These are phyloP conservation scores for Trypanosoma melophagium DNA, from an alignment of 208 protist genomes.

Conservation along the genomic window DNA sequence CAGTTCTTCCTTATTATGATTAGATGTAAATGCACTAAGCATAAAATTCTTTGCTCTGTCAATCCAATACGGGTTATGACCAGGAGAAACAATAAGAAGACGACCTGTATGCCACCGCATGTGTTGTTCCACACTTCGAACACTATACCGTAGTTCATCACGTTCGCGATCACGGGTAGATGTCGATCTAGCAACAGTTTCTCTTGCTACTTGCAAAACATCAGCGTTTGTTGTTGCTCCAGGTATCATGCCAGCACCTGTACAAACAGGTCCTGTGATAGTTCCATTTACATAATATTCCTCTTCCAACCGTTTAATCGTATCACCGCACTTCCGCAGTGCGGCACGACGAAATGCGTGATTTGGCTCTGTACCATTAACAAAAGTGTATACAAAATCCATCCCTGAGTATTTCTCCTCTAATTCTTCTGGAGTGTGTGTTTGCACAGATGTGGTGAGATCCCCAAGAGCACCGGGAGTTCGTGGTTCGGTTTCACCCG, in stretches of 20 bases:
- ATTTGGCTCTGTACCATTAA: conserved; percentile 91
- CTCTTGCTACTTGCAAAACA: not conserved
- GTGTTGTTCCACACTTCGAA: conserved; percentile 92
- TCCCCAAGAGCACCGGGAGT: conserved; percentile 34
- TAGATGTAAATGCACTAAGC: conserved; percentile 28
- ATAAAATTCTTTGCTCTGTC: conserved; percentile 69
- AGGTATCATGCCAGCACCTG: not conserved
- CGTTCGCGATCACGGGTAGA: conserved; percentile 74
- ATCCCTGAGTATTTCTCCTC: conserved; percentile 40
- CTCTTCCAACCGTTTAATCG: conserved; percentile 8
- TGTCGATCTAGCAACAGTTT: not conserved
- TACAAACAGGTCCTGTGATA: not conserved
- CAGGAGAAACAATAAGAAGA: conserved; percentile 95
- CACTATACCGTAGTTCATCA: conserved; percentile 92
- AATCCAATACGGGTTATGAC: conserved; percentile 91
- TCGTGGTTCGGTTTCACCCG: conserved; percentile 32
- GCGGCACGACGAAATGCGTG: conserved; percentile 43
- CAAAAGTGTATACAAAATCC: conserved; percentile 95
- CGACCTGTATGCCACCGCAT: conserved; percentile 91
- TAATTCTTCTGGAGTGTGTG: conserved; percentile 38
- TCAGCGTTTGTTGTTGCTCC: not conserved
- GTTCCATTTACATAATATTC: not conserved
- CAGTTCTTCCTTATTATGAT: conserved; percentile 26
- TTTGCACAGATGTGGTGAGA: conserved; percentile 26
- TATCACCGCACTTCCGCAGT: conserved; percentile 5